phyloP scores from a whole-genome alignment of 2,329 filamentous ascomycete genomes.

The Triangularia setosa region DNA sequence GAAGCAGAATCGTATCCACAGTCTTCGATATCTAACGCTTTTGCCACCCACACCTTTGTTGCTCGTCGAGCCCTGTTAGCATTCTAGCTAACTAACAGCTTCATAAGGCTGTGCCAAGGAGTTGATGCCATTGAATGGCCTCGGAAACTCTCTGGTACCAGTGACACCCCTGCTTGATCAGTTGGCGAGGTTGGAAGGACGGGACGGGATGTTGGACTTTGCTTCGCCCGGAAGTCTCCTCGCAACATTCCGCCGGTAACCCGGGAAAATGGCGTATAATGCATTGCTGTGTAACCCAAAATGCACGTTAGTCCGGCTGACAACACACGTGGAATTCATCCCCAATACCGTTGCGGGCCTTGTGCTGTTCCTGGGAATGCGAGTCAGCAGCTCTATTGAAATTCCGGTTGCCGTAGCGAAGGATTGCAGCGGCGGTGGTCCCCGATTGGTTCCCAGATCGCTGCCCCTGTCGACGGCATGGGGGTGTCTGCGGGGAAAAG shows the following conservation, averaged over 20 bases:
- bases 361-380: neutral
- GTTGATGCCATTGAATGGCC: too few species aligned
- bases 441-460: neutral
- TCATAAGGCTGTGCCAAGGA: too few species aligned
- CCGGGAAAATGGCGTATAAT: neutral
- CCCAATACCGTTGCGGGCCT: neutral
- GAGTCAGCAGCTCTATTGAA: neutral
- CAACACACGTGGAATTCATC: neutral
- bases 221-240: neutral
- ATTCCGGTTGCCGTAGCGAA: neutral
- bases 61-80: too few species aligned
- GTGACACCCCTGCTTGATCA: neutral
- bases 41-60: too few species aligned
- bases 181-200: neutral
- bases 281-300: neutral
- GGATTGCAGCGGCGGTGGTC: neutral
- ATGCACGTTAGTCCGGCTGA: neutral
- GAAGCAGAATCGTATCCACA: too few species aligned
- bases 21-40: too few species aligned
- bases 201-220: neutral
- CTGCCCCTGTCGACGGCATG: neutral
- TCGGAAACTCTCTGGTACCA: too few species aligned
- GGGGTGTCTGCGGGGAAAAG: neutral
- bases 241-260: neutral
- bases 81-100: too few species aligned